Percentiles rank a stretch among this genome's conserved stretches.
Evolutionary conservation across 805 yeast species (phyloP).

Genomic region (Myxozyma sirexii): DNA sequence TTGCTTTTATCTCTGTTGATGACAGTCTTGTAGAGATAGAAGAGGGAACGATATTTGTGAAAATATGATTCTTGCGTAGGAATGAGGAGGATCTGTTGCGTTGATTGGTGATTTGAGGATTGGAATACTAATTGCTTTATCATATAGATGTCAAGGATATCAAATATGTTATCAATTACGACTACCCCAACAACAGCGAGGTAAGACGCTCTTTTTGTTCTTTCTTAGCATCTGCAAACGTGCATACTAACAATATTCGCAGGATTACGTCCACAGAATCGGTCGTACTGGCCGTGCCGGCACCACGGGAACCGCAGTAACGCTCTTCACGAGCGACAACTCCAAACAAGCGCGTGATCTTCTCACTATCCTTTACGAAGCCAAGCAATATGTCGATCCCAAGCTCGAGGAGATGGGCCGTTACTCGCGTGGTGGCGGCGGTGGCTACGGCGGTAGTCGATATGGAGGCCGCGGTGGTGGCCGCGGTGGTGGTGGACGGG

Average conservation of each 20-base stretch:
- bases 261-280: slow-evolving; percentile 94
- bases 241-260: background rate
- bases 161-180: slow-evolving; percentile 88
- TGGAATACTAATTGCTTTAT: background rate
- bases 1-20: too few relatives aligned
- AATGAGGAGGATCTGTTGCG: background rate
- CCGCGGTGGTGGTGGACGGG: slow-evolving; percentile 44
- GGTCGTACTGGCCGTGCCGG: slow-evolving; percentile 99
- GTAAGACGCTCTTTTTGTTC: background rate
- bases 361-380: slow-evolving; percentile 89
- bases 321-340: slow-evolving; percentile 88
- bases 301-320: slow-evolving; percentile 90
- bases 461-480: slow-evolving; percentile 54
- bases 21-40: too few relatives aligned
- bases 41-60: background rate
- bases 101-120: background rate
- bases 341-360: slow-evolving; percentile 87
- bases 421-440: slow-evolving; percentile 70
- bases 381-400: slow-evolving; percentile 86
- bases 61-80: too few relatives aligned
- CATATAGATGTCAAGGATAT: slow-evolving; percentile 94
- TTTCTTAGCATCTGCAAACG: background rate
- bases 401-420: slow-evolving; percentile 75
- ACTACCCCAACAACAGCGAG: slow-evolving; percentile 97
- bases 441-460: slow-evolving; percentile 60